Evolutionary conservation across 805 yeast genomes (phyloP), one percentile per base, ranked within the genome.

Genomic region (Candida krabiensis): DNA sequence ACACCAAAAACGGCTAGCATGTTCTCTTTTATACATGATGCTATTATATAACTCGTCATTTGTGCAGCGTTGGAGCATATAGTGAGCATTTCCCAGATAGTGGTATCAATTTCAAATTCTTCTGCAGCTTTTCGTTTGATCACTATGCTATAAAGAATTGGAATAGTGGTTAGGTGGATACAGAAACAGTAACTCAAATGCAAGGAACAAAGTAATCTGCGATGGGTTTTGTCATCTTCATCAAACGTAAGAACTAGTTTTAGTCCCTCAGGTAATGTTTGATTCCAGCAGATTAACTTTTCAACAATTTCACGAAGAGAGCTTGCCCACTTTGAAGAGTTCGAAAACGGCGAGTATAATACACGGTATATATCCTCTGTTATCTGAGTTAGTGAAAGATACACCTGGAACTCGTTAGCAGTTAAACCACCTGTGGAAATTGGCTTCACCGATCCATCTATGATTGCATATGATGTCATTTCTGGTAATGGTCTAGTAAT

Each of bases 61-160:
- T 55, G 56, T 2, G 60, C 60, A 3, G 60, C 55, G 28, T 55
- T 56, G 22, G 53, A 24, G 35, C 60, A 54, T 15, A 53, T 51
- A 2, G 53, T 42, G 12, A 56, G 36, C 14, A 56, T 34, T 28
- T 54, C 57, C 11, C 41, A 40, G 11, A 54, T 28, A 28, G 44
- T 49, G 3, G 35, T 35, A 15, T 45, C 43, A 13, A 53, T 41
- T 16, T 41, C 40, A 15, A 50, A 34, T 4, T 19, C 26, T 5
- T 33, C 35, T 14, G 31, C 33, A 5, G 39, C 21, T 15, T 36
- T 43, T 28, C 40, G 43, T 35, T 42, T 46, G 27, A 48, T 53
- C n/a, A 48, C 56, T 13, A 55, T 33, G 28, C 46, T 52, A 39
- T 52, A 55, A 13, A 56, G 34, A 14, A 55, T 41, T 11, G 61